Evolutionary conservation across 1,284 basidiomycete species (phyloP).

Genomic region (Sporisorium graminicola): DNA sequence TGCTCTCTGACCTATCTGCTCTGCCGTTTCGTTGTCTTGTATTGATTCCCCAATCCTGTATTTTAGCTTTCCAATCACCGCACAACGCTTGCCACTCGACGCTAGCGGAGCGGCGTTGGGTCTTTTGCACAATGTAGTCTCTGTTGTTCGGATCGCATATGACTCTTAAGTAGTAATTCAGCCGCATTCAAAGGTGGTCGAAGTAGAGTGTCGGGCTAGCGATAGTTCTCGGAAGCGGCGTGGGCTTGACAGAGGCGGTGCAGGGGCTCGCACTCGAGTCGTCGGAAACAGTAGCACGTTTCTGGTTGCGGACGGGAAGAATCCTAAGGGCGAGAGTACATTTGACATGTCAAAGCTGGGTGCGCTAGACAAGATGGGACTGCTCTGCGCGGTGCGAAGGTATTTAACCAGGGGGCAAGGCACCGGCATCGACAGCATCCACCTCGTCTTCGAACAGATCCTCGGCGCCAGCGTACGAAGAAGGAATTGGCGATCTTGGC

Average conservation of each 20-base stretch:
- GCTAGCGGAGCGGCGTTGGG: background rate
- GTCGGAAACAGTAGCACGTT: background rate
- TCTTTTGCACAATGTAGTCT: background rate
- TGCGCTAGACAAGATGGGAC: background rate
- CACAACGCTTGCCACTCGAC: background rate
- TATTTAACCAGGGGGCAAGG: conserved; percentile 66
- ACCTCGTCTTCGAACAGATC: conserved; percentile 58
- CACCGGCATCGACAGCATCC: conserved; percentile 63
- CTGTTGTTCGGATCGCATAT: background rate
- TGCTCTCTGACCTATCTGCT: background rate
- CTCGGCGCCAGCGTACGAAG: conserved; percentile 57
- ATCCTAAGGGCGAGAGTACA: background rate
- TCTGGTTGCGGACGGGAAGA: background rate
- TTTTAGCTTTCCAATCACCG: background rate
- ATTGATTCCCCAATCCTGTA: background rate
- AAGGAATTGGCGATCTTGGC: conserved; percentile 65
- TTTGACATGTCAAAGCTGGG: background rate
- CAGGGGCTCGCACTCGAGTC: too few relatives aligned
- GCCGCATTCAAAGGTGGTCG: background rate
- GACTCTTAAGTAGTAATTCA: background rate
- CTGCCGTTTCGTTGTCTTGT: background rate
- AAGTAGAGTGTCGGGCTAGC: too few relatives aligned
- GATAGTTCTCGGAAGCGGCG: background rate
- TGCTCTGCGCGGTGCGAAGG: too few relatives aligned
- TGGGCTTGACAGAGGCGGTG: too few relatives aligned